Conservation (phyloP, 306 rosid genomes). For the Senna tora region DNA sequence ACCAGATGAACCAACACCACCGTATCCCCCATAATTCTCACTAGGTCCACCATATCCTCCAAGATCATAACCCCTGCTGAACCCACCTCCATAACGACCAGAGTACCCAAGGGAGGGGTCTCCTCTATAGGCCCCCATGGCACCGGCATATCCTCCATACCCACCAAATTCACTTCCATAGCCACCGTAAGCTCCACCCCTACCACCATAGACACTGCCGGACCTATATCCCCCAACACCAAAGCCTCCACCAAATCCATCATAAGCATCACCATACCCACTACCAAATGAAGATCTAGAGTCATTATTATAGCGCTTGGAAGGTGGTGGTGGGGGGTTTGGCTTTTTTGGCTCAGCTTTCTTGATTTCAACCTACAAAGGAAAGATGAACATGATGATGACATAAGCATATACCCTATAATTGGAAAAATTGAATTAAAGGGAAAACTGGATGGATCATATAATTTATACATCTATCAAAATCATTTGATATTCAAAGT, state of each 20-base stretch:
- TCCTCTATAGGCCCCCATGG: conserved; percentile 80
- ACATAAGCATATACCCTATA: background rate
- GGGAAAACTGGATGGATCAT: background rate
- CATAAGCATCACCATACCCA: conserved; percentile 81
- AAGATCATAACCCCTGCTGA: conserved; percentile 82
- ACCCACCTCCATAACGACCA: conserved; percentile 82
- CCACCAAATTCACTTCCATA: conserved; percentile 89
- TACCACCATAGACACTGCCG: conserved; percentile 64
- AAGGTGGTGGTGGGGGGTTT: conserved; percentile 70
- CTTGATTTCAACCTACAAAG: conserved; percentile 88
- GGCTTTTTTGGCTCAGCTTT: conserved; percentile 98
- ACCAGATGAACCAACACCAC: conserved; percentile 58
- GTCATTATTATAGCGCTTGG: conserved; percentile 72
- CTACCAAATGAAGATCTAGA: conserved; percentile 71
- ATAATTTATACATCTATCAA: background rate
- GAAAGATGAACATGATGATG: background rate
- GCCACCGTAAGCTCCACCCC: conserved; percentile 56
- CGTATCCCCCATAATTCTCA: conserved; percentile 78
- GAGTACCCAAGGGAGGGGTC: conserved; percentile 79
- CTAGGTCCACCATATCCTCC: conserved; percentile 86
- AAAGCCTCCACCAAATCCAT: conserved; percentile 74
- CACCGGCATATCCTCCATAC: conserved; percentile 77
- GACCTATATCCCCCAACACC: conserved; percentile 77
- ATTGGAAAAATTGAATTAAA: background rate
- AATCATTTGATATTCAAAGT: background rate